Base-by-base conservation (phyloP, 441 rosid genomes). In the Geranium incanum region DNA sequence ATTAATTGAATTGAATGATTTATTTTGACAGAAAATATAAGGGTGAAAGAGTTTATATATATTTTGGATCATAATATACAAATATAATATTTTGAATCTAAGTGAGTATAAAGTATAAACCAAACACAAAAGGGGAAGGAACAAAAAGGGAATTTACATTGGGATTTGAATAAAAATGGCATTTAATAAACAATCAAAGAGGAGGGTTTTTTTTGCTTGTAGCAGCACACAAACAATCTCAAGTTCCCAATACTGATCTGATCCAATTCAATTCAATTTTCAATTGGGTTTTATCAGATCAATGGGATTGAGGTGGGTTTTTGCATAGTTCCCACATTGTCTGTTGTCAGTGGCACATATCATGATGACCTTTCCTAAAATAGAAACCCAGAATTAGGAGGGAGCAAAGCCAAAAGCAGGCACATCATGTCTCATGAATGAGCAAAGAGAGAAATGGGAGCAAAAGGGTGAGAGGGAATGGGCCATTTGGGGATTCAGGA, bases 311-410 rank as follows among this genome's bases (percentile, higher is more conserved):
- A 11, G 55, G 75, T 75, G 79, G 72, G 50, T 43, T 60, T 36
- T 77, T 75, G 87, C 85, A 74, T 77, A 79, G 82, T 82, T 76
- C 87, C 81, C 80, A 82, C 80, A 76, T 55, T 72, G 81, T 75
- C 77, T 69, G 79, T 68, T 76, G 77, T 71, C 84, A 80, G 81
- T 66, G 64, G 64, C 64, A 12, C 55, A 48, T 48, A 41, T 60
- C 80, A 84, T 80, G 72, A 82, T 82, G 71, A 69, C 73, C 67
- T 84, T 82, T 78, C 81, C 80, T 68, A 72, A 66, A 68, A 66
- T 66, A 70, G 80, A 73, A 82, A 75, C 80, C 63, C 72, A 68
- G 52, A 21, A 36, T 72, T 74, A 57, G 37, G 23, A 57, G 70
- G 41, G 41, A 65, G 11, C 62, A 69, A 19, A 63, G 66, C 74